Evolutionary conservation across 306 rosid genomes (phyloP), one percentile per base, ranked within the genome.

Genomic region (Quercus ilex): DNA sequence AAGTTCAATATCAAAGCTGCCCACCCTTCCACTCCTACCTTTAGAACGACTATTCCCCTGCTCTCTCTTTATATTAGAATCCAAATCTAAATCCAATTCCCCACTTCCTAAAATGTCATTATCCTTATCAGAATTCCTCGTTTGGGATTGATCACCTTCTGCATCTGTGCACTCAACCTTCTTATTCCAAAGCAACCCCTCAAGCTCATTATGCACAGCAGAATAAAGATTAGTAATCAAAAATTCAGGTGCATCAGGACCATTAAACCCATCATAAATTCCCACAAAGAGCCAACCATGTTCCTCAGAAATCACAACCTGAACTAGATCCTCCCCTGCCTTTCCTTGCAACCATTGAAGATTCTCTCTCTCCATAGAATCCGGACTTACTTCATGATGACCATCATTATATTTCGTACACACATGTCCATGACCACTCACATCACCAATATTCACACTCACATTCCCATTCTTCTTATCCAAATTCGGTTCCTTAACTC

Each of bases 241-340:
- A 78, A 74, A 91, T 84, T 94, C 97, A 52, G 98, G 91, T 5
- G 98, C 97, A 85, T 91, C 98, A 21, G 97, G 97, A 25, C 98
- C 98, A 63, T 89, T 92, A 21, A 94, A 94, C 20, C 98, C 98
- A 74, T 92, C 98, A 76, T 92, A 94, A 70, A 94, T 92, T 30
- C 97, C 98, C 2, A 91, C 97, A 14, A 83, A 92, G 79, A 89
- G 86, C 98, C 97, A 92, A n/a, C 88, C 94, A 53, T 87, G 86
- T 23, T 88, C 86, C 80, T 94, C 98, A 0, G 93, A 94, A 12
- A 92, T 82, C 82, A 92, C 97, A 11, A 94, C 70, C 65, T 94
- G 98, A 63, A 92, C 85, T 74, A 94, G 83, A 73, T 94, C 98
- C 80, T 94, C 97, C 13, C 97, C 97, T 4, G 91, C 93, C 79